Evolutionary conservation across 2,329 filamentous ascomycete species (phyloP), one percentile per base, ranked within the genome.

Genomic region (Pseudocercospora pini-densiflorae): DNA sequence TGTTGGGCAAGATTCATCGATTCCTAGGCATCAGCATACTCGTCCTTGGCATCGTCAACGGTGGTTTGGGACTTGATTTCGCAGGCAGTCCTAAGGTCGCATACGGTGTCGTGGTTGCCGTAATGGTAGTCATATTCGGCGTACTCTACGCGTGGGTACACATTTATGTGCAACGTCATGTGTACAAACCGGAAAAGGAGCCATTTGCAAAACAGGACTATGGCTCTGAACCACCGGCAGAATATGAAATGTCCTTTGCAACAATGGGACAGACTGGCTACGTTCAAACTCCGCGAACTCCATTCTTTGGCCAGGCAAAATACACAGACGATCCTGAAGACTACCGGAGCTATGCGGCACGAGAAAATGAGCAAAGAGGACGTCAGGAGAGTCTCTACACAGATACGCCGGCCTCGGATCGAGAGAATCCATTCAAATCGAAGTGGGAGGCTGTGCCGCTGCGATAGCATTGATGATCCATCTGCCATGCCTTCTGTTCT

Each of bases 61-160:
- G 81, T 23, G 87, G 88, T 68, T 76, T 88, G 5, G 88, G 88
- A 24, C 88, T 89, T 73, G 80, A 81, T 0, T 84, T 89, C 61
- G 86, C 87, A 2, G 77, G 83, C 14, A 84, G 85, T 61, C 49
- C 61, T 3, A 62, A 61, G 23, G 61, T 70, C 5, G 66, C 71
- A 24, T 74, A 72, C 47, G 68, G 62, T 29, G 60, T 70, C 45
- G 71, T 68, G 24, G 70, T 72, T 0, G 65, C 67, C 5, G 45
- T 72, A 24, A 67, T 72, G 63, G 65, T 55, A 6, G 54, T 73
- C 31, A 62, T 71, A 19, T 70, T 71, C 61, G 64, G 65, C 14
- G 57, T 45, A 5, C 55, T 70, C 21, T 57, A 66, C 14, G 49
- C 59, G 2, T 53, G 68, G 14, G 55, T 71, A 16, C 69, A 62